Evolutionary conservation across 78 protist species (phyloP).

Genomic region (Thecamonas trahens): DNA sequence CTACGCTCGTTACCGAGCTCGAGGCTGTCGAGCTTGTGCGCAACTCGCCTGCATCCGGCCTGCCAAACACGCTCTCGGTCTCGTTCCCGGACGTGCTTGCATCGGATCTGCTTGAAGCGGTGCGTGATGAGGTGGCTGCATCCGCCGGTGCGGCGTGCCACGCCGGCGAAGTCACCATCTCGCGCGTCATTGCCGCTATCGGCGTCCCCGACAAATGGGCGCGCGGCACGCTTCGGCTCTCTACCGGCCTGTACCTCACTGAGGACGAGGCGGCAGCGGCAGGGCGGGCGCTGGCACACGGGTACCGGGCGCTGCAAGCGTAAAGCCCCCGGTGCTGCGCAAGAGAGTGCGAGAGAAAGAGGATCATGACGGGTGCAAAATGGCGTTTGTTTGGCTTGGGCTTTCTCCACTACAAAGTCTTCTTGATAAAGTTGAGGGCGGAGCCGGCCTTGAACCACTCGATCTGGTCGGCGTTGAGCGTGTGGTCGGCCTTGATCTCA

Average conservation of each 20-base stretch:
- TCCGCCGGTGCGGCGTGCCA: conserved; percentile 38
- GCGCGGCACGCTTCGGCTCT: conserved; percentile 5
- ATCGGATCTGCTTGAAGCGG: no score
- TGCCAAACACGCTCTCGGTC: conserved; percentile 10
- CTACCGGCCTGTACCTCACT: no score
- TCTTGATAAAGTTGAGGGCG: conserved; percentile 74
- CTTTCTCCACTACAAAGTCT: not conserved
- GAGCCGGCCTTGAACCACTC: conserved; percentile 90
- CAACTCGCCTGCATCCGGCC: not conserved
- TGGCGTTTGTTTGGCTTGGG: no score
- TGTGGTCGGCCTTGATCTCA: conserved; percentile 67
- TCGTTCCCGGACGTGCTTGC: not conserved
- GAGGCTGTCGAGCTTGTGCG: conserved; percentile 4
- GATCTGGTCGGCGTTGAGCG: conserved; percentile 86
- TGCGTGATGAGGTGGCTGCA: not conserved
- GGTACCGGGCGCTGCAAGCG: no score
- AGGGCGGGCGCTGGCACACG: no score
- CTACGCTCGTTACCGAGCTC: not conserved
- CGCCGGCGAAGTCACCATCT: conserved; percentile 5
- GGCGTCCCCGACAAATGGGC: not conserved
- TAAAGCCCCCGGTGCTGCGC: no score
- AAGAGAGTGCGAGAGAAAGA: no score
- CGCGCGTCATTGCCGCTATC: conserved; percentile 8
- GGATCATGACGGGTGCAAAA: no score
- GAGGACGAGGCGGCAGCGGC: no score